Percentiles rank a stretch among this genome's conserved stretches.
Conservation (phyloP, 108 stramenopile genomes). For the Nitzschia sp. region DNA sequence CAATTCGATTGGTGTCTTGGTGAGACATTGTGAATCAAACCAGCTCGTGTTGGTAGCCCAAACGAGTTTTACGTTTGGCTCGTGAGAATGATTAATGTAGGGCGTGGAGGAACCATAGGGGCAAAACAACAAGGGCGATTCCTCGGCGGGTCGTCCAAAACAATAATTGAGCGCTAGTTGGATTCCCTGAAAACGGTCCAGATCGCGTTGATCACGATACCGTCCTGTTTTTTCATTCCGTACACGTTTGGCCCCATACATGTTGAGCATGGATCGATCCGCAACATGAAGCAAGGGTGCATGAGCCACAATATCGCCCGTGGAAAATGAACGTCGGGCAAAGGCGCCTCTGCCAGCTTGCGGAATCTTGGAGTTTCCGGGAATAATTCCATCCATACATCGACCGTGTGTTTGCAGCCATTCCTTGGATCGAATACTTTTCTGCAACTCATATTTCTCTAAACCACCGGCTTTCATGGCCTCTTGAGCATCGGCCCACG, state of each 20-base stretch:
- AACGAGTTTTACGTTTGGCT: constrained; percentile 61
- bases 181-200: constrained; percentile 27
- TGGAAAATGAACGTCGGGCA: constrained; percentile 43
- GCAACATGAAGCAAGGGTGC: constrained; percentile 35
- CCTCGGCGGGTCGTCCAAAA: constrained; percentile 49
- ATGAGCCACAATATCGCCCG: constrained; percentile 35
- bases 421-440: constrained; percentile 31
- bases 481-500: background rate
- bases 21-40: constrained; percentile 62
- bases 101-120: constrained; percentile 63
- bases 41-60: constrained; percentile 62
- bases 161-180: constrained; percentile 69
- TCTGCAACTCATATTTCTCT: constrained; percentile 4
- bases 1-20: constrained; percentile 44
- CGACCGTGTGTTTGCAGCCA: constrained; percentile 45
- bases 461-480: background rate
- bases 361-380: constrained; percentile 48
- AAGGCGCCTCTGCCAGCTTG: constrained; percentile 77
- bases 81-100: constrained; percentile 71
- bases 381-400: constrained; percentile 27
- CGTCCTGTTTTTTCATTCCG: constrained; percentile 23
- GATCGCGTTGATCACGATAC: background rate
- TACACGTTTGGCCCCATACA: background rate
- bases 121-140: constrained; percentile 57
- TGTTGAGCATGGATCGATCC: constrained; percentile 26